Conservation (phyloP, 768 basidiomycete genomes). For the Pulveroboletus sp. region DNA sequence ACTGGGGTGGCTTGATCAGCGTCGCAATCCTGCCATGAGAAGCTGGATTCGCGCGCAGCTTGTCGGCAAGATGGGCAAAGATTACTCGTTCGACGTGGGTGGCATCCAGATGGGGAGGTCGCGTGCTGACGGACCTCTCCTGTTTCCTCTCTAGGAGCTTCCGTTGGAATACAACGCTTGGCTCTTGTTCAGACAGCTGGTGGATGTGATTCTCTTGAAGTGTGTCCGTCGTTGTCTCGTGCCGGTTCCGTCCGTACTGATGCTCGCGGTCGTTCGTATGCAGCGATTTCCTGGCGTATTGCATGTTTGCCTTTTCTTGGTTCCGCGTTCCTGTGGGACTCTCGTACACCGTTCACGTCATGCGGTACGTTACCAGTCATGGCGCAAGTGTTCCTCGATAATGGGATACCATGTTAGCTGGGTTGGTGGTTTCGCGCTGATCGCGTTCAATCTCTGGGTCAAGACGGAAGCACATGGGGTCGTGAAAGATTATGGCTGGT, state of each 20-base stretch:
- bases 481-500: conserved; percentile 98
- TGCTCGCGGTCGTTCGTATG: conserved; percentile 5
- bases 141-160: conserved; percentile 53
- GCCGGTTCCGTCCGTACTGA: neutral
- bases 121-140: conserved; percentile 3
- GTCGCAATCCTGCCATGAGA: conserved; percentile 56
- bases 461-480: conserved; percentile 97
- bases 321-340: conserved; percentile 82
- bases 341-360: conserved; percentile 64
- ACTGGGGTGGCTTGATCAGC: conserved; percentile 84
- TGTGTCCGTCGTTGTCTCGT: conserved; percentile 35
- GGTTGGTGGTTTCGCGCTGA: conserved; percentile 79
- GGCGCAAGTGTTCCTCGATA: neutral
- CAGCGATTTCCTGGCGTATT: conserved; percentile 93
- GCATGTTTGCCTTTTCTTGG: conserved; percentile 91
- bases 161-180: conserved; percentile 95
- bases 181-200: conserved; percentile 93
- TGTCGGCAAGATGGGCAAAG: conserved; percentile 88
- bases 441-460: conserved; percentile 96
- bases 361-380: conserved; percentile 51
- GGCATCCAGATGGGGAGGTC: neutral
- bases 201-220: conserved; percentile 96
- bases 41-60: conserved; percentile 86
- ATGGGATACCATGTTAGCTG: conserved; percentile 48
- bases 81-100: conserved; percentile 88